These are phyloP conservation scores for Cordyceps tenuipes DNA, from an alignment of 2,329 filamentous ascomycete genomes.

Conservation along the genomic window DNA sequence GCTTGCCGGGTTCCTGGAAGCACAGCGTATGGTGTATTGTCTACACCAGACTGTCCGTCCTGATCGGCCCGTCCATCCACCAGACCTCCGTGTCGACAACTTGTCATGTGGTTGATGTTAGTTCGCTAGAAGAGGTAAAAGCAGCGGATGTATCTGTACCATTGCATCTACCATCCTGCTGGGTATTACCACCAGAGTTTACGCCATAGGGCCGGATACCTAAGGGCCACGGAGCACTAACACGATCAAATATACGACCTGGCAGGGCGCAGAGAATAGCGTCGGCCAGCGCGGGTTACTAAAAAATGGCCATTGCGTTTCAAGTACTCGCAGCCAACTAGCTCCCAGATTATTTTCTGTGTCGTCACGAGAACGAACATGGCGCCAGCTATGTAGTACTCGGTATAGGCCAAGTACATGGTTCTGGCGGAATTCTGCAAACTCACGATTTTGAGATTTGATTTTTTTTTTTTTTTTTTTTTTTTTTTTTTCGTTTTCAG, in stretches of 20 bases:
- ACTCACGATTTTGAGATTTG: too few relatives aligned
- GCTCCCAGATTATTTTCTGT: too few relatives aligned
- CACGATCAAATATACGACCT: background rate
- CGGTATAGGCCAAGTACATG: too few relatives aligned
- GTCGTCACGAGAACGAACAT: too few relatives aligned
- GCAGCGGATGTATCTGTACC: background rate
- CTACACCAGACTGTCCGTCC: too few relatives aligned
- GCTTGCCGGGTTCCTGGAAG: background rate
- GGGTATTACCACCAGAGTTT: background rate
- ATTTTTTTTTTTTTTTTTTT: too few relatives aligned
- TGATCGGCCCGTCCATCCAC: background rate
- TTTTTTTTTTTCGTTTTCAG: too few relatives aligned
- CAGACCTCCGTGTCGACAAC: background rate
- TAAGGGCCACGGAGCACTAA: background rate
- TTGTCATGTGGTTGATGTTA: background rate
- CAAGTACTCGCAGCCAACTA: too few relatives aligned
- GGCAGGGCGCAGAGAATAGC: background rate
- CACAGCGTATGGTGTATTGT: background rate
- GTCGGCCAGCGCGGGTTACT: background rate
- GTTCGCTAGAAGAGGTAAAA: background rate
- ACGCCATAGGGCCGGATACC: background rate
- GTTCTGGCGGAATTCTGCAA: too few relatives aligned
- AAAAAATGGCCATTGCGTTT: background rate
- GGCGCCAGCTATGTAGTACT: too few relatives aligned
- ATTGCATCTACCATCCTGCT: background rate